Percentiles rank a stretch among this genome's conserved stretches.
These are phyloP conservation scores for Epicoccum nigrum DNA, from an alignment of 2,329 filamentous ascomycete species.

Conservation along the genomic window DNA sequence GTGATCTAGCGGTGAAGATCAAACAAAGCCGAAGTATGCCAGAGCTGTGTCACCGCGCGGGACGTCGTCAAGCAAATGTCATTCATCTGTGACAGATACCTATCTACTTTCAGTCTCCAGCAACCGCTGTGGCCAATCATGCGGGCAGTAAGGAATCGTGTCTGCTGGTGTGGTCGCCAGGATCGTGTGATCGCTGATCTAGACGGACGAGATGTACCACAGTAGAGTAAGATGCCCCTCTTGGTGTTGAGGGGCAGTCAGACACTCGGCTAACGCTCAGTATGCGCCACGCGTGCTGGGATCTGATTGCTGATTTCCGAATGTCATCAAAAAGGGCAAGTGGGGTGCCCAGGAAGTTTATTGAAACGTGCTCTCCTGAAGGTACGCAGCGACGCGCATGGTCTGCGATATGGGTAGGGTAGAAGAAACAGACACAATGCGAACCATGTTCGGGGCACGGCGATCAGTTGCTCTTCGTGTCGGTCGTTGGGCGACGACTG, in stretches of 20 bases:
- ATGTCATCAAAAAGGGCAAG: conserved; percentile 35
- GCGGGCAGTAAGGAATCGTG: neutral
- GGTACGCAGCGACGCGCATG: conserved; percentile 7
- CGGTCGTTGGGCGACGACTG: conserved; percentile 7
- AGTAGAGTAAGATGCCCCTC: conserved; percentile 5
- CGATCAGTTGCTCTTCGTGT: conserved; percentile 5
- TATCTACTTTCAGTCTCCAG: neutral
- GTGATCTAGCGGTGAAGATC: conserved; percentile 29
- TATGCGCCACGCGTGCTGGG: conserved; percentile 24
- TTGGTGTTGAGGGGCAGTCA: conserved; percentile 42
- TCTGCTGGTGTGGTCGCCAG: conserved; percentile 4
- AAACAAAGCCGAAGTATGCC: conserved; percentile 31
- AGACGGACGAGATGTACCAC: neutral
- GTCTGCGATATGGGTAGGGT: conserved; percentile 8
- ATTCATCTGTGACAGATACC: neutral
- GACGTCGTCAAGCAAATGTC: conserved; percentile 10
- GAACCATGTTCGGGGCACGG: conserved; percentile 7
- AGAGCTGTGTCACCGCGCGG: conserved; percentile 21
- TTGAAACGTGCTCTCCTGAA: conserved; percentile 20
- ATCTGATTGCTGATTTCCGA: conserved; percentile 19
- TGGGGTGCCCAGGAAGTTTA: conserved; percentile 29
- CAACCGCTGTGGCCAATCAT: neutral
- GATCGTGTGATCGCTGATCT: conserved; percentile 12
- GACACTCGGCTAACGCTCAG: conserved; percentile 15
- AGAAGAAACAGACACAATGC: conserved; percentile 7